Evolutionary conservation across 257 asterid species (phyloP), one percentile per base, ranked within the genome.

Genomic region (Petunia axillaris): DNA sequence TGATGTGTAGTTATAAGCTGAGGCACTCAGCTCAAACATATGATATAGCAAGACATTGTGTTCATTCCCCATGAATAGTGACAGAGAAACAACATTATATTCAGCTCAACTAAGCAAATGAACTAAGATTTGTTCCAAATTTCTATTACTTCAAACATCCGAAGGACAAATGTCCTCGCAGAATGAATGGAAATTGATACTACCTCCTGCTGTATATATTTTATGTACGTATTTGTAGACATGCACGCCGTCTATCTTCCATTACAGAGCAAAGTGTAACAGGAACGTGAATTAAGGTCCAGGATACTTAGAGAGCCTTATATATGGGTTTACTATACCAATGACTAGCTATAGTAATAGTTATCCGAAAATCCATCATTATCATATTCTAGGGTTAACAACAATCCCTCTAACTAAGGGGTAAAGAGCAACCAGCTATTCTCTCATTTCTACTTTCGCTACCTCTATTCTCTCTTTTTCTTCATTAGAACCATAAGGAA

Each of bases 331-430:
- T 43, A 10, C 59, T 2, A 5, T 70, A 13, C 2, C 10, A 15
- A 70, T 9, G 41, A 10, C 25, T 48, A 5, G 8, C 11, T 16
- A 9, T 16, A 25, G 10, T 48, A 9, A 71, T 8, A 55, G 4
- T 55, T 14, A 40, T 70, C 59, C 4, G 25, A 70, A 13, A 16
- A 46, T 25, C 55, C 25, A 46, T 70, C 58, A 46, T 44, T 67
- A 66, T 67, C 58, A 44, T 68, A 68, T 68, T 57, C 76, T 4
- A 68, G 4, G 9, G 55, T 15, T 68, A 50, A 43, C 58, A 68
- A 44, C 40, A 68, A 44, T 44, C 55, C 76, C 57, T 44, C 40
- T 68, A 16, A 9, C 43, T 5, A 44, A 16, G n/a, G n/a, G 40
- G 58, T 7, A 44, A 68, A 44, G 40, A 44, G 44, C 4, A n/a